These are phyloP conservation scores for Penicillium sp. DNA, from an alignment of 2,329 filamentous ascomycete species.

Conservation along the genomic window DNA sequence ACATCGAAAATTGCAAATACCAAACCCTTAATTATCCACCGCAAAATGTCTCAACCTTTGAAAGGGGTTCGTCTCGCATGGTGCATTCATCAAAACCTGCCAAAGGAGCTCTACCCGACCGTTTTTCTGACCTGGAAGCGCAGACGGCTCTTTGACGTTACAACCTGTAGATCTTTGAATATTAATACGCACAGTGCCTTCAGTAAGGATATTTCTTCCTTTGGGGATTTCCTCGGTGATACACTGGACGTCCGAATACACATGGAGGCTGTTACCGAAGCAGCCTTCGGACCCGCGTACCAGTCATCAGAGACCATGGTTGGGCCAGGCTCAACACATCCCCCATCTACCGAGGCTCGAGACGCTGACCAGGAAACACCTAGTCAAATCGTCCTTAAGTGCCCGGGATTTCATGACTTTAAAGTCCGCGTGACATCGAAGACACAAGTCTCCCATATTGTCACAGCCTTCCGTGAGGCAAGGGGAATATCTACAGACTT, in stretches of 20 bases:
- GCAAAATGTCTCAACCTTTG: constrained; percentile 70
- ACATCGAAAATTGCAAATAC: constrained; percentile 68
- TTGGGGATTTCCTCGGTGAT: constrained; percentile 54
- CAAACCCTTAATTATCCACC: constrained; percentile 65
- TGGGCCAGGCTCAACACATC: neutral
- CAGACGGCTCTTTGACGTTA: constrained; percentile 73
- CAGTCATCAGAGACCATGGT: neutral
- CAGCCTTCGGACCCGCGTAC: constrained; percentile 36
- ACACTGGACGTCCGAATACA: constrained; percentile 66
- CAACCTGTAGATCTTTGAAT: constrained; percentile 71
- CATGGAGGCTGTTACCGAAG: constrained; percentile 76
- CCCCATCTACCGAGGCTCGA: neutral
- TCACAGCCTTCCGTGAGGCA: constrained; percentile 64
- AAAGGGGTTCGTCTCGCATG: constrained; percentile 71
- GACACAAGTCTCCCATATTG: constrained; percentile 66
- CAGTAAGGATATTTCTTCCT: constrained; percentile 40
- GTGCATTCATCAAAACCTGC: constrained; percentile 66
- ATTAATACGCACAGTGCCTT: constrained; percentile 55
- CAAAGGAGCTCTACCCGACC: constrained; percentile 53
- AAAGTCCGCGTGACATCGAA: constrained; percentile 50
- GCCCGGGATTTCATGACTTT: constrained; percentile 56
- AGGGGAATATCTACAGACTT: constrained; percentile 58
- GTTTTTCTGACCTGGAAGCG: constrained; percentile 82
- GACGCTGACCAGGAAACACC: neutral
- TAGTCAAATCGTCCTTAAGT: constrained; percentile 53